These are phyloP conservation scores for Mycosphaerella arachidis DNA, from an alignment of 2,329 filamentous ascomycete species.

Conservation along the genomic window DNA sequence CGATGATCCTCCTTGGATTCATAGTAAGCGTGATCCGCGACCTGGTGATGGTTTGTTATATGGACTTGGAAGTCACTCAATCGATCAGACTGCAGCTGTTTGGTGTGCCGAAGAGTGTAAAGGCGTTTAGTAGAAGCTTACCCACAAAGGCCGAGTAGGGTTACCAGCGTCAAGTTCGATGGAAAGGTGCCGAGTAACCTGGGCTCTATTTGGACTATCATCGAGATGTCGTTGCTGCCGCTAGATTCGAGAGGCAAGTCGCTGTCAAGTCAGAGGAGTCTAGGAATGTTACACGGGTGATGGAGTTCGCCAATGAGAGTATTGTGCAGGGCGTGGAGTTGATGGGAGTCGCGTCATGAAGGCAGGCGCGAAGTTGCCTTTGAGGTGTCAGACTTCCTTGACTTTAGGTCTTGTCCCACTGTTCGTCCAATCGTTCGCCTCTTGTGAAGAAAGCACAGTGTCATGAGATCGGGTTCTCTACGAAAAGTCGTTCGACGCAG, in stretches of 20 bases:
- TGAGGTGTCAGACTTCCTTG: not conserved
- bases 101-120: constrained; percentile 32
- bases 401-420: not conserved
- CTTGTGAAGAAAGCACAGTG: too few species aligned
- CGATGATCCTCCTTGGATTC: constrained; percentile 40
- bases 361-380: not conserved
- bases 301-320: constrained; percentile 42
- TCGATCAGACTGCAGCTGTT: constrained; percentile 39
- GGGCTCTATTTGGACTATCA: constrained; percentile 42
- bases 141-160: constrained; percentile 23
- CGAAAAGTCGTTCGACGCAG: too few species aligned
- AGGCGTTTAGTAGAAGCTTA: constrained; percentile 29
- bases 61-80: constrained; percentile 39
- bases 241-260: constrained; percentile 38
- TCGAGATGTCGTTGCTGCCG: constrained; percentile 39
- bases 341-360: not conserved
- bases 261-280: constrained; percentile 38
- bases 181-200: constrained; percentile 33
- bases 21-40: constrained; percentile 30
- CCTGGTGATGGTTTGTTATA: constrained; percentile 43
- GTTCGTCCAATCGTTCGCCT: too few species aligned
- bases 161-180: constrained; percentile 16
- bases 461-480: too few species aligned
- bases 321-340: constrained; percentile 27
- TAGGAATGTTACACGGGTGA: constrained; percentile 39